Evolutionary conservation across 352 stramenopile species (phyloP).

Genomic region (Pythium biforme): DNA sequence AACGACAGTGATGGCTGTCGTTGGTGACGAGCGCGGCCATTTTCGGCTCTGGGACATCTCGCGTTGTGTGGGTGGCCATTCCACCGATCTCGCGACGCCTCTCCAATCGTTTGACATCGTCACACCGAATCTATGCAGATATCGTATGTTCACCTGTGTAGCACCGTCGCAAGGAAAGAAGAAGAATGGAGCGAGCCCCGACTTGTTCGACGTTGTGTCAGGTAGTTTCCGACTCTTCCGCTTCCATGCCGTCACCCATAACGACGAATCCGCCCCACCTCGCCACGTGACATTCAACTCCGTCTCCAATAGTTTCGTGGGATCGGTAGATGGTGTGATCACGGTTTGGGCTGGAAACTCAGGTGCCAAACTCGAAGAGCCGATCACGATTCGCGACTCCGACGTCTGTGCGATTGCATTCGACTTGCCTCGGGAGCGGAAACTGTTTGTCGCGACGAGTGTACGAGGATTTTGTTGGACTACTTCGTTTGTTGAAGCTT

Average conservation of each 20-base stretch:
- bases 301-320: constrained; percentile 61
- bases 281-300: constrained; percentile 55
- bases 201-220: constrained; percentile 45
- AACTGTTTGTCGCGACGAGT: constrained; percentile 66
- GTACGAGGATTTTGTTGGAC: constrained; percentile 29
- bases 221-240: constrained; percentile 55
- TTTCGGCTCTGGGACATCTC: constrained; percentile 83
- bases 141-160: constrained; percentile 37
- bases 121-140: constrained; percentile 43
- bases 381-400: constrained; percentile 40
- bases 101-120: constrained; percentile 55
- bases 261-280: constrained; percentile 35
- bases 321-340: constrained; percentile 51
- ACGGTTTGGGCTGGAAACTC: constrained; percentile 72
- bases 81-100: constrained; percentile 31
- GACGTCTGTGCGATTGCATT: constrained; percentile 63
- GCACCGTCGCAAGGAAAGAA: background rate
- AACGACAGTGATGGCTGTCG: constrained; percentile 39
- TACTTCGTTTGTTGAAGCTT: background rate
- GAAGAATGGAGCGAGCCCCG: constrained; percentile 26
- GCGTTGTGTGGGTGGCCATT: constrained; percentile 41
- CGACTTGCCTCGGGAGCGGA: constrained; percentile 58
- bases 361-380: constrained; percentile 54
- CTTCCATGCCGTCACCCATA: constrained; percentile 45
- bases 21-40: constrained; percentile 65